Evolutionary conservation across 148 eudicot genomes (phyloP).

Genomic region (Chenopodium album): DNA sequence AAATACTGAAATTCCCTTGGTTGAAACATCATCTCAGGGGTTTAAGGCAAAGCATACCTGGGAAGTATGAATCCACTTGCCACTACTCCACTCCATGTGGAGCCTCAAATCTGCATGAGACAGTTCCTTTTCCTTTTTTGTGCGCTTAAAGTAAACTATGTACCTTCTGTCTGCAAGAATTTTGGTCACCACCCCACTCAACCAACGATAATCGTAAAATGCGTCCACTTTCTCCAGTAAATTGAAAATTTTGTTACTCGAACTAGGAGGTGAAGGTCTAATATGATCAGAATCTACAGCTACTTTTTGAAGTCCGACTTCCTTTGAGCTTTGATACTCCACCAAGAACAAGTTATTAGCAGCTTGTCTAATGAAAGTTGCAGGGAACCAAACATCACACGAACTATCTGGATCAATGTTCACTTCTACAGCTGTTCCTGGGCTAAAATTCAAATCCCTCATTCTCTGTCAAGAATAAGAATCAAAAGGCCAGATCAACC

Average conservation of each 20-base stretch:
- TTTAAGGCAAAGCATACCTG: conserved; percentile 37
- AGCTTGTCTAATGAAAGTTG: conserved; percentile 26
- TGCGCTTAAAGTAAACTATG: conserved; percentile 41
- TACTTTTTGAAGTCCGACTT: conserved; percentile 27
- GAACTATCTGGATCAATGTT: conserved; percentile 36
- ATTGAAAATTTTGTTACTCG: conserved; percentile 28
- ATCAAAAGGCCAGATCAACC: conserved; percentile 35
- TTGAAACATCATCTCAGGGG: not conserved
- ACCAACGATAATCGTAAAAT: conserved; percentile 43
- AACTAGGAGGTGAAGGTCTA: conserved; percentile 40
- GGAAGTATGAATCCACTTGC: conserved; percentile 33
- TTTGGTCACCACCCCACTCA: conserved; percentile 46
- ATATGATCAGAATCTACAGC: conserved; percentile 36
- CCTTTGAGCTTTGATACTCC: conserved; percentile 29
- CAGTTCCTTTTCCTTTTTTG: conserved; percentile 40
- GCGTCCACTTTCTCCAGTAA: conserved; percentile 51
- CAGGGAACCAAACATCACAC: conserved; percentile 38
- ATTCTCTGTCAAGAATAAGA: conserved; percentile 35
- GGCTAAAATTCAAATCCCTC: conserved; percentile 29
- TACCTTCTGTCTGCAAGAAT: conserved; percentile 41
- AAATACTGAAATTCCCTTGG: not conserved
- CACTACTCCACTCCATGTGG: conserved; percentile 41
- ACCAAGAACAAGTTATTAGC: conserved; percentile 33
- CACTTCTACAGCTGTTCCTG: conserved; percentile 44
- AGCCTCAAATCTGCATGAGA: conserved; percentile 37